Base-by-base conservation (phyloP, 2,329 filamentous ascomycete species). In the Pseudocercospora crystallina region DNA sequence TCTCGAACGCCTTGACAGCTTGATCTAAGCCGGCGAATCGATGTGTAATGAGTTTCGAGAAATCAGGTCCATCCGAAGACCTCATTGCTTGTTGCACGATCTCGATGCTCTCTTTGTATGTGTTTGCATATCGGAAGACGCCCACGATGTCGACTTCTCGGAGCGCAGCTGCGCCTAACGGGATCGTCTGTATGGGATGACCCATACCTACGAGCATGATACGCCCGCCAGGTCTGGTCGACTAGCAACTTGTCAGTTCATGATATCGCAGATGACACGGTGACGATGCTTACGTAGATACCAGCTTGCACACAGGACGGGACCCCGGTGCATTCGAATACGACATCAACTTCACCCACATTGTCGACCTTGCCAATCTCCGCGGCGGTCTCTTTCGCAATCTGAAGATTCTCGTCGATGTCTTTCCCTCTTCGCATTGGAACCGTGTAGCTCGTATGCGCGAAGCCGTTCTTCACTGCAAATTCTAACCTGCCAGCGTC, bases 191-290 rank as follows among this genome's bases (percentile, higher is more conserved):
- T 45, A 89, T 80, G 0, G 87, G 86, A 5, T 81, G 87, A 33
- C 87, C 87, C 87, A 90, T 90, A 46, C 87, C 87, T 17, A 91
- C 86, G 67, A 90, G 83, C 67, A 90, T 79, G 42, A 90, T 76
- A 61, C 84, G 85, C 13, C 87, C 87, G 20, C 87, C 87, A 0
- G 86, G 78, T 51, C 78, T 78, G 8, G 86, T 84, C 2, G 84
- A 69, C 73, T 76, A 39, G 3, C 37, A 42, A 30, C 13, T n/a
- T 26, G 42, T 58, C 14, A 62, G 50, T 47, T 30, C 33, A 10
- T 4, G 5, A 34, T 20, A 14, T 32, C 9, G 14, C 38, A 9
- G 15, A 5, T 36, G 8, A 15, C n/a, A 14, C 7, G 33, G 29
- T 7, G 35, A 20, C 30, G 17, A 13, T 26, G 67, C 71, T 65